Base-by-base conservation (phyloP, 2,329 filamentous ascomycete genomes). In the Didymella arachidicola region DNA sequence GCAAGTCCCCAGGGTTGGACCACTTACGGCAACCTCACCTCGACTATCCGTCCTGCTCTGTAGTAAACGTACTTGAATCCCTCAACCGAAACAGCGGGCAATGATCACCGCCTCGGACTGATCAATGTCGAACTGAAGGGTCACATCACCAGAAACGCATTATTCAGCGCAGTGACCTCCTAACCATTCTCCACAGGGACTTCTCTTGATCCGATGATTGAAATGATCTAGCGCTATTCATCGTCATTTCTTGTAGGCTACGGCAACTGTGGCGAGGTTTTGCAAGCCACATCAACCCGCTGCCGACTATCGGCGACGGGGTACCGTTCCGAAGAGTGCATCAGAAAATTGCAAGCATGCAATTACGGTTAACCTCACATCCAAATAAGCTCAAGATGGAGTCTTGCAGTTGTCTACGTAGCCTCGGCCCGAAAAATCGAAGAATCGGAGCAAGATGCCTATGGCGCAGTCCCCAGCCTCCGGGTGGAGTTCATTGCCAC, bases 231-330 rank as follows among this genome's bases (percentile, higher is more conserved):
- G 56, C 54, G 32, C 27, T 47, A 42, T 41, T 29, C 41, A 42
- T 50, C 45, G 46, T 54, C 56, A 59, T 59, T 14, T 30, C 27
- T 22, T 38, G 18, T 46, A 45, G n/a, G 27, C 46, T 46, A 30
- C 41, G 56, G 56, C 56, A 59, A 59, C 56, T 59, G 41, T 54
- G 50, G 56, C 50, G 56, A 59, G 56, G 39, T n/a, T 27, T 22
- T 41, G 36, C 50, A 59, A 59, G 56, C 56, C 56, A 54, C 55
- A 36, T n/a, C 41, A 26, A 46, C 25, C 16, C 12, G 18, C 29
- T 46, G 56, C 50, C 56, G 56, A 54, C 36, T 49, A 59, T 59
- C 56, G 56, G 56, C 56, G 50, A 54, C 18, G 19, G 46, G 1
- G 42, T 30, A 38, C 34, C 19, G 19, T 27, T 54, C 45, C 49